Percentiles rank a stretch among this genome's conserved stretches.
Conservation (phyloP, 2,329 filamentous ascomycete genomes). For the Talaromyces sp. region DNA sequence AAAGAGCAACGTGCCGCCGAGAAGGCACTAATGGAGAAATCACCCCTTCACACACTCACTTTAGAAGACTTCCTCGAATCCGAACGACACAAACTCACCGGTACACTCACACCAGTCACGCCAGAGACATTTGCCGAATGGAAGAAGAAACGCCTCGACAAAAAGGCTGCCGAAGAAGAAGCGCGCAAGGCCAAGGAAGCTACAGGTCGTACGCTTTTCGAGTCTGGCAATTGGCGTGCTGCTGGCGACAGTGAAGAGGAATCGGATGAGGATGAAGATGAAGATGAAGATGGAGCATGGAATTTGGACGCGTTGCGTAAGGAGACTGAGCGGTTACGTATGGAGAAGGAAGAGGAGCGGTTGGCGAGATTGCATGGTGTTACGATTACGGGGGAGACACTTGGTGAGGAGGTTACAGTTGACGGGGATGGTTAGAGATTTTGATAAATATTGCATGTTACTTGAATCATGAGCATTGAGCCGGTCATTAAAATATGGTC, state of each 20-base stretch:
- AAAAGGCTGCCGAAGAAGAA: constrained; percentile 92
- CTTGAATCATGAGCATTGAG: background rate
- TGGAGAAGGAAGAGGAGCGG: constrained; percentile 72
- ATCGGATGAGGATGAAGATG: constrained; percentile 30
- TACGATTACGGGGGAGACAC: background rate
- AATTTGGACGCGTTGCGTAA: constrained; percentile 76
- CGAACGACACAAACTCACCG: constrained; percentile 90
- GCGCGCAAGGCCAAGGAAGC: constrained; percentile 89
- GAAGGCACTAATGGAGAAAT: constrained; percentile 94
- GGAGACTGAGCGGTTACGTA: constrained; percentile 74
- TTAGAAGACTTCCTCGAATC: constrained; percentile 96
- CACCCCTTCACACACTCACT: constrained; percentile 86
- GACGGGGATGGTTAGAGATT: constrained; percentile 7
- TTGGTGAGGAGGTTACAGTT: constrained; percentile 3
- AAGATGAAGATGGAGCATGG: constrained; percentile 57
- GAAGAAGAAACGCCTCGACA: constrained; percentile 90
- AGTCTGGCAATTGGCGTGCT: constrained; percentile 82
- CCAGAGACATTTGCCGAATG: constrained; percentile 90
- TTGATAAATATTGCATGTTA: background rate
- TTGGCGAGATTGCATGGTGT: constrained; percentile 37
- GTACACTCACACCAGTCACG: constrained; percentile 87
- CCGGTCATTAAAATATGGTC: background rate
- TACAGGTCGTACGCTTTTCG: constrained; percentile 89
- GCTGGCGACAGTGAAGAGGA: constrained; percentile 54
- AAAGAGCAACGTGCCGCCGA: constrained; percentile 94